These are phyloP conservation scores for Rhododendron molle DNA, from an alignment of 148 eudicot genomes.

Conservation along the genomic window DNA sequence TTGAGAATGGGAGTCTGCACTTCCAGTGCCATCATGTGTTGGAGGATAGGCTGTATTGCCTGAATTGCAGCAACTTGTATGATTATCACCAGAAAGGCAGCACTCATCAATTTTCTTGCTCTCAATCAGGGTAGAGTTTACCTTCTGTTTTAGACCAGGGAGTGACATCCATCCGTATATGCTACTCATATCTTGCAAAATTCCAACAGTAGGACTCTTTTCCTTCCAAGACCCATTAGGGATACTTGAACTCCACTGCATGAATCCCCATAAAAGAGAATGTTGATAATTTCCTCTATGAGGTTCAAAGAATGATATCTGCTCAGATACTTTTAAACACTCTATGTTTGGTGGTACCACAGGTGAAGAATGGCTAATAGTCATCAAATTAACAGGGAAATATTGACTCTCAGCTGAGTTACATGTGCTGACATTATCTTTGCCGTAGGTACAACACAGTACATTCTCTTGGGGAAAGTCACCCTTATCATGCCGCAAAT, in stretches of 20 bases:
- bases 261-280: conserved; percentile 20
- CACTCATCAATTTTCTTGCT: conserved; percentile 18
- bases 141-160: conserved; percentile 22
- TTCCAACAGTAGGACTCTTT: conserved; percentile 16
- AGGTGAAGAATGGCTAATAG: conserved; percentile 21
- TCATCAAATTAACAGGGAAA: conserved; percentile 26
- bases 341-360: conserved; percentile 29
- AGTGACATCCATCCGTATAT: conserved; percentile 45
- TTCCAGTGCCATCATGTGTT: conserved; percentile 13
- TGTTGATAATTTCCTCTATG: conserved; percentile 20
- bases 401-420: conserved; percentile 17
- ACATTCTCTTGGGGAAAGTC: conserved; percentile 22
- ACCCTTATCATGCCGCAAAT: conserved; percentile 13
- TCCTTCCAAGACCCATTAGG: conserved; percentile 18
- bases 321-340: conserved; percentile 22
- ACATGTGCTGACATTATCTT: conserved; percentile 21
- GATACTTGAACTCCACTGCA: conserved; percentile 14
- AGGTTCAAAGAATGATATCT: conserved; percentile 27
- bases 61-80: conserved; percentile 19
- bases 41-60: conserved; percentile 15
- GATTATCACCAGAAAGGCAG: conserved; percentile 11
- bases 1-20: conserved; percentile 20
- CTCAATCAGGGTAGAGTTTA: conserved; percentile 15
- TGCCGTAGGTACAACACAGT: conserved; percentile 20
- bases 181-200: conserved; percentile 23